These are phyloP conservation scores for Neonectria ditissima DNA, from an alignment of 2,329 filamentous ascomycete genomes.

Conservation along the genomic window DNA sequence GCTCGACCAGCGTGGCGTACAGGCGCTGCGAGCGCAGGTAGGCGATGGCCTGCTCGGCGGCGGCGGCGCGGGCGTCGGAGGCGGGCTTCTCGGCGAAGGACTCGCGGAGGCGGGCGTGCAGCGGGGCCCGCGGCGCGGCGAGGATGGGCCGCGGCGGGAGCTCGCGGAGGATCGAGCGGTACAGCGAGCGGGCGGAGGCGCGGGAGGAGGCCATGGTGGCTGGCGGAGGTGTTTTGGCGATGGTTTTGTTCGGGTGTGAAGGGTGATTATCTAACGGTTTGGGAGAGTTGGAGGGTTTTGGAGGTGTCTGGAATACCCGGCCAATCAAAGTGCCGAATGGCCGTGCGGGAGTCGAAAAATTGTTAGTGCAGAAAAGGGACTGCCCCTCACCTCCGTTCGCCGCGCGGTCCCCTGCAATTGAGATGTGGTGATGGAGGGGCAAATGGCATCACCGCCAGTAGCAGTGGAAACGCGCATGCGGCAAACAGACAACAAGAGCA, in stretches of 20 bases:
- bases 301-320: constrained; percentile 2
- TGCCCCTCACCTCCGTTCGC: constrained; percentile 26
- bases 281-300: neutral
- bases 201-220: constrained; percentile 51
- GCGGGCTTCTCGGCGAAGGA: constrained; percentile 59
- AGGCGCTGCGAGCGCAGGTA: constrained; percentile 88
- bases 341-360: constrained; percentile 16
- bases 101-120: constrained; percentile 49
- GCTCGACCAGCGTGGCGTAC: constrained; percentile 84
- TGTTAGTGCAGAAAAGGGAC: constrained; percentile 18
- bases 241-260: no score
- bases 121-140: constrained; percentile 67
- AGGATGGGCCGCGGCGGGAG: constrained; percentile 77
- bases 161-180: constrained; percentile 90
- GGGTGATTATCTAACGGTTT: neutral
- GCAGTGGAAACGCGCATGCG: neutral
- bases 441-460: constrained; percentile 6
- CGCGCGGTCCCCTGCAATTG: constrained; percentile 14
- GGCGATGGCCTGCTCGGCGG: constrained; percentile 79
- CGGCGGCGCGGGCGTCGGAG: constrained; percentile 59
- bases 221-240: no score
- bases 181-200: constrained; percentile 77
- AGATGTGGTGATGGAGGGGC: constrained; percentile 24
- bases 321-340: constrained; percentile 20
- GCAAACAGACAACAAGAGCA: neutral